Evolutionary conservation across 169 alveolate genomes (phyloP).

Genomic region (Toxoplasma gondii): DNA sequence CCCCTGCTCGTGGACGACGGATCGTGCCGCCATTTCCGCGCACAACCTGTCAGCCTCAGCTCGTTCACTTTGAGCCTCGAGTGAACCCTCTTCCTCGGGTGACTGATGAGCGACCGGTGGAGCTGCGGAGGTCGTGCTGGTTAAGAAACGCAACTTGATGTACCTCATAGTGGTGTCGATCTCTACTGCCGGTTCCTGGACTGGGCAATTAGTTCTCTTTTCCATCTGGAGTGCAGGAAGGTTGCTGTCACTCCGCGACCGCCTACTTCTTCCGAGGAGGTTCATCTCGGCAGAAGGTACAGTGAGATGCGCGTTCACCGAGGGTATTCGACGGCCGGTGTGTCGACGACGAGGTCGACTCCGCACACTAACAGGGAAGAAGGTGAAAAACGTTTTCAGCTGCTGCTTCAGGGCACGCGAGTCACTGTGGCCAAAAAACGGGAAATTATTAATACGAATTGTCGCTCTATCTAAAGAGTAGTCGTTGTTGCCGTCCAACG

Average conservation of each 20-base stretch:
- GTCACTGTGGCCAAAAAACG: not conserved
- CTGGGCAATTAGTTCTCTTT: not conserved
- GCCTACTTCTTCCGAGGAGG: no score
- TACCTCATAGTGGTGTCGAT: not conserved
- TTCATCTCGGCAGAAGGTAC: no score
- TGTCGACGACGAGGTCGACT: not conserved
- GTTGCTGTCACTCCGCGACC: no score
- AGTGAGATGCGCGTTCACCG: not conserved
- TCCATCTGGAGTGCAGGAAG: no score
- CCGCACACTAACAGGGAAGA: not conserved
- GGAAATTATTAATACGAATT: not conserved
- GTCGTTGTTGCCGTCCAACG: not conserved
- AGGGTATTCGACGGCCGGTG: not conserved
- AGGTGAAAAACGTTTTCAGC: not conserved
- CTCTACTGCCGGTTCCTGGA: not conserved
- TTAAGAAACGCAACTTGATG: not conserved
- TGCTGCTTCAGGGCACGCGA: not conserved
- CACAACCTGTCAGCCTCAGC: not conserved
- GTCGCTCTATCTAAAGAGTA: not conserved
- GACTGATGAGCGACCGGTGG: not conserved
- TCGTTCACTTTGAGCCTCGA: not conserved
- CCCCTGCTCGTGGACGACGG: not conserved
- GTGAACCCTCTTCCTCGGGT: not conserved
- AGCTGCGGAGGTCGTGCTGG: not conserved
- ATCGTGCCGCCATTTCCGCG: not conserved